phyloP scores from a whole-genome alignment of 306 rosid species.

The Vigna reflexopilosa region DNA sequence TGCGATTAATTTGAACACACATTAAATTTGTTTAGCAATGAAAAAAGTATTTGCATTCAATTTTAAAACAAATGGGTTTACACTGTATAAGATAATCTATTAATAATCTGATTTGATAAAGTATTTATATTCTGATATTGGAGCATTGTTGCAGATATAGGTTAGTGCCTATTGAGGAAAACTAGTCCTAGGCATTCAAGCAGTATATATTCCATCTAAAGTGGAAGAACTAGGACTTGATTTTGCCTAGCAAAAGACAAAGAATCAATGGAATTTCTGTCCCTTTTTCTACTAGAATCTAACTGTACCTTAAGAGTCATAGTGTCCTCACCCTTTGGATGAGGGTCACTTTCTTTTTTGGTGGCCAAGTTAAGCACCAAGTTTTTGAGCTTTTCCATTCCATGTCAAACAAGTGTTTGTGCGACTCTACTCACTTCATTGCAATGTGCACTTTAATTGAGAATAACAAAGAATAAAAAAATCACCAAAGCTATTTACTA shows the following conservation, averaged over 20 bases:
- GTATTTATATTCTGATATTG: not conserved
- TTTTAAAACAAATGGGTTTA: not conserved
- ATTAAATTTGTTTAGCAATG: not conserved
- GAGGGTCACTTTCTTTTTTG: slow-evolving; percentile 30
- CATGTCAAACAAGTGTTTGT: slow-evolving; percentile 8
- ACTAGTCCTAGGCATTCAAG: not conserved
- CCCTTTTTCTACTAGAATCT: slow-evolving; percentile 13
- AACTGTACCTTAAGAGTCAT: slow-evolving; percentile 22
- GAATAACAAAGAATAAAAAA: slow-evolving; percentile 14
- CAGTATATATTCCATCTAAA: slow-evolving; percentile 32
- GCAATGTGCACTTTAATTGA: not conserved
- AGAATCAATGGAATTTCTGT: slow-evolving; percentile 31
- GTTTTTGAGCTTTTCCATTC: slow-evolving; percentile 26
- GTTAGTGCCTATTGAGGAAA: not conserved
- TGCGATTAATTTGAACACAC: not conserved
- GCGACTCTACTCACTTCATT: not conserved
- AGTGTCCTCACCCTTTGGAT: slow-evolving; percentile 23
- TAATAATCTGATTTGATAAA: not conserved
- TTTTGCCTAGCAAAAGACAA: slow-evolving; percentile 30
- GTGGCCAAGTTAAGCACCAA: slow-evolving; percentile 36
- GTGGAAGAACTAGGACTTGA: slow-evolving; percentile 20
- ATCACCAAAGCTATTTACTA: not conserved
- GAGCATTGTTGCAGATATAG: not conserved
- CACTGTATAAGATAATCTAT: not conserved
- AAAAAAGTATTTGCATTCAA: not conserved